Evolutionary conservation across 139 green algal genomes (phyloP).

Genomic region (Chlorella sp.): DNA sequence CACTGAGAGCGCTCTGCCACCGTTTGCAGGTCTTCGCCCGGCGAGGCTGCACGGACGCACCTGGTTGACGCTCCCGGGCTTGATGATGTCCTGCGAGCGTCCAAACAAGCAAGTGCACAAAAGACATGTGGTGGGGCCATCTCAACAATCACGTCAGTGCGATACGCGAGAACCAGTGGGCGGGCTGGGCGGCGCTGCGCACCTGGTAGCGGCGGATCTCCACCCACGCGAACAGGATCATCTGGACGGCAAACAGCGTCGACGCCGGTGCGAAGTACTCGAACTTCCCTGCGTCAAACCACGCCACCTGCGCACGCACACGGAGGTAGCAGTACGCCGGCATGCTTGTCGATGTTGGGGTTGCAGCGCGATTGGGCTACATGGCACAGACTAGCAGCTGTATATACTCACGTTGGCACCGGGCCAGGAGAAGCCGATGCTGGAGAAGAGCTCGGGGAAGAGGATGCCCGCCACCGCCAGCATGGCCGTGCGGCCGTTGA

Average conservation of each 20-base stretch:
- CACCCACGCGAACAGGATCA: conserved; percentile 67
- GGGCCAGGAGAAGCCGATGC: conserved; percentile 22
- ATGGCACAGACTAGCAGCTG: background rate
- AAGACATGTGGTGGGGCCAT: background rate
- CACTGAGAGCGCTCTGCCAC: too few species aligned
- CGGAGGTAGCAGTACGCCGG: background rate
- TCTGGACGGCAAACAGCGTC: conserved; percentile 54
- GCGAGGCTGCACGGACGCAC: background rate
- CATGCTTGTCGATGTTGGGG: background rate
- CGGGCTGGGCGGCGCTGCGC: background rate
- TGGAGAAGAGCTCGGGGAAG: conserved; percentile 33
- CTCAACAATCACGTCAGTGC: background rate
- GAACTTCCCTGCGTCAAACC: conserved; percentile 45
- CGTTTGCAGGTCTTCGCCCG: too few species aligned
- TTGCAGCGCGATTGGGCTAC: background rate
- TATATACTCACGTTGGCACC: conserved; percentile 18
- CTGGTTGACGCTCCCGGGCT: conserved; percentile 63
- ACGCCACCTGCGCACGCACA: conserved; percentile 2
- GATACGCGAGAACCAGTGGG: background rate
- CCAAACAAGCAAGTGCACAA: background rate
- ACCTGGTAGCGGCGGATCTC: conserved; percentile 45
- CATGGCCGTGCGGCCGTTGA: conserved; percentile 57
- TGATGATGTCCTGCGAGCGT: conserved; percentile 64
- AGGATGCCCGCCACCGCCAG: conserved; percentile 58
- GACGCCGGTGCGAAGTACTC: conserved; percentile 41